phyloP scores from a whole-genome alignment of 768 basidiomycete genomes.

The Pleurotus pulmonarius region DNA sequence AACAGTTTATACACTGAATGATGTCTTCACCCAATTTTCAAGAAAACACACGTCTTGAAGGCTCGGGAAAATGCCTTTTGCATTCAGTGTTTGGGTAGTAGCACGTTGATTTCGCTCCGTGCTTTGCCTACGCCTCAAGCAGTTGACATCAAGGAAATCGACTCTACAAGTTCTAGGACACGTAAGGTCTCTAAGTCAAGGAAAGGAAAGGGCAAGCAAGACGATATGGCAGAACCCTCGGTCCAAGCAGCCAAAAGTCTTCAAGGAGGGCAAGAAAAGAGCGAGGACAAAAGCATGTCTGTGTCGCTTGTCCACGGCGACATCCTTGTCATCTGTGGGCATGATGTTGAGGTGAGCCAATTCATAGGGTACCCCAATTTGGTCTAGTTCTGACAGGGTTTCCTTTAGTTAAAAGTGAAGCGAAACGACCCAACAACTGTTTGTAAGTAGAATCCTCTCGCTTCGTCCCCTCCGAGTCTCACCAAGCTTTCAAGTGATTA shows the following conservation, averaged over 20 bases:
- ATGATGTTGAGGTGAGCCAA: background rate
- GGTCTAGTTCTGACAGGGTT: background rate
- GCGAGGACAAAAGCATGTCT: background rate
- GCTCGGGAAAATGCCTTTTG: conserved; percentile 1
- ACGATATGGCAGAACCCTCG: background rate
- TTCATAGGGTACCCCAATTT: background rate
- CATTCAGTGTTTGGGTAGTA: background rate
- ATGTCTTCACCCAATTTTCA: too few relatives aligned
- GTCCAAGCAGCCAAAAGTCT: background rate
- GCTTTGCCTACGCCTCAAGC: conserved; percentile 14
- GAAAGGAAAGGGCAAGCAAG: background rate
- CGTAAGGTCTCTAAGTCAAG: too few relatives aligned
- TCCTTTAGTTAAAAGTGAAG: background rate
- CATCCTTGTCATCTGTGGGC: background rate
- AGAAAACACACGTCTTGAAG: background rate
- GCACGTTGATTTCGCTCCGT: conserved; percentile 19
- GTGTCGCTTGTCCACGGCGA: conserved; percentile 5
- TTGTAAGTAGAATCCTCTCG: background rate
- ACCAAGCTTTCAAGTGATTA: background rate
- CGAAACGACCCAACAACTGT: background rate
- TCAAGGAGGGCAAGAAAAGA: background rate
- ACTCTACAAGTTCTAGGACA: too few relatives aligned
- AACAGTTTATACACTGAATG: background rate
- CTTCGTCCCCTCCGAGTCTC: too few relatives aligned
- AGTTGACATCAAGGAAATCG: too few relatives aligned